Evolutionary conservation across 2,329 filamentous ascomycete genomes (phyloP).

Genomic region (Alternaria incomplexa): DNA sequence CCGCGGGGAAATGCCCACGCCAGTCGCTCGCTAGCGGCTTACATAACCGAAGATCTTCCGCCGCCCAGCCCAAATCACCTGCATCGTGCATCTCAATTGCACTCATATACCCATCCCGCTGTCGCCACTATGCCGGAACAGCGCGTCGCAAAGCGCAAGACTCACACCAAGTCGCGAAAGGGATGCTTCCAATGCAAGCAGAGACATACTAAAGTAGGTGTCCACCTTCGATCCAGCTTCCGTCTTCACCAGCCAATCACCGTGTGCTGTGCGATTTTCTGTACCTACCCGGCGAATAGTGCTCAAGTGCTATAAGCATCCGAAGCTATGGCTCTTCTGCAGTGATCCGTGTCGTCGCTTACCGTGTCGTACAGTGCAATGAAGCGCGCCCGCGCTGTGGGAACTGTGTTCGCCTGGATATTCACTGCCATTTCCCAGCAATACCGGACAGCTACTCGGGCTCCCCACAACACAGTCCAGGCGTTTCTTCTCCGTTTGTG

Average conservation of each 20-base stretch:
- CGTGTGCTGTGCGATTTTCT: neutral
- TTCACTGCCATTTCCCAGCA: conserved; percentile 38
- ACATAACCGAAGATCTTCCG: conserved; percentile 10
- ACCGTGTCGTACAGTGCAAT: conserved; percentile 32
- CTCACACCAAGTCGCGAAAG: conserved; percentile 40
- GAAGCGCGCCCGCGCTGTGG: conserved; percentile 38
- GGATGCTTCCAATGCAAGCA: conserved; percentile 43
- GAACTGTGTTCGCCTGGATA: conserved; percentile 39
- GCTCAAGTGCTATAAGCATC: neutral
- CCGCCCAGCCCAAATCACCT: neutral
- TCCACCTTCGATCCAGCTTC: neutral
- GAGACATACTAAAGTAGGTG: conserved; percentile 39
- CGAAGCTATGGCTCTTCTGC: neutral
- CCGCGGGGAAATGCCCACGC: neutral
- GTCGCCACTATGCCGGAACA: conserved; percentile 19
- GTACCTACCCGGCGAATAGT: neutral
- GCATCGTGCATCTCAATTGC: neutral
- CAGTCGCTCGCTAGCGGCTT: conserved; percentile 3
- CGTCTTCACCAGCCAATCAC: conserved; percentile 12
- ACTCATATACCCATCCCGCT: neutral
- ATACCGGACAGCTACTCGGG: conserved; percentile 23
- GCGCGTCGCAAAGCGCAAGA: conserved; percentile 37
- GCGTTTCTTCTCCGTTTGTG: conserved; percentile 12
- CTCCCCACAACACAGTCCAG: conserved; percentile 23
- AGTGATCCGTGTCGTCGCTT: neutral